These are phyloP conservation scores for Apiospora saccharicola DNA, from an alignment of 2,329 filamentous ascomycete genomes.

Conservation along the genomic window DNA sequence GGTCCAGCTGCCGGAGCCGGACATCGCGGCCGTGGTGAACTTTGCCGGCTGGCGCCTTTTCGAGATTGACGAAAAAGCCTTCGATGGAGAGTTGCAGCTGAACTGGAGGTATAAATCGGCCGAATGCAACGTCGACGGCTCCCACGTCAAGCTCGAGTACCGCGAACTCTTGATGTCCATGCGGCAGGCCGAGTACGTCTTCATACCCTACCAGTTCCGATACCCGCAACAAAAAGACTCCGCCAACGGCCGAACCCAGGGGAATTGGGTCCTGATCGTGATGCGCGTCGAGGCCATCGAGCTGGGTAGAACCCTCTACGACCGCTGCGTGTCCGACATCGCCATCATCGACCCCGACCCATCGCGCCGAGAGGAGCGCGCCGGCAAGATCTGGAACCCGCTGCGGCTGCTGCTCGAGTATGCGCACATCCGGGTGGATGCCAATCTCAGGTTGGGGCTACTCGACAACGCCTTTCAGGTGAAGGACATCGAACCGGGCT, in stretches of 20 bases:
- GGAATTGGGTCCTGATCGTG: constrained; percentile 19
- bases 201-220: constrained; percentile 26
- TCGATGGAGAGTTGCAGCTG: not conserved
- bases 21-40: constrained; percentile 24
- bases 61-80: not conserved
- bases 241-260: not conserved
- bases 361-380: not conserved
- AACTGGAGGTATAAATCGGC: no score
- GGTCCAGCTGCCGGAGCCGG: not conserved
- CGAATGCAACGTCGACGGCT: not conserved
- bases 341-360: constrained; percentile 21
- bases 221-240: not conserved
- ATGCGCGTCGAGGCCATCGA: constrained; percentile 19
- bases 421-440: not conserved
- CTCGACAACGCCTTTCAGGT: not conserved
- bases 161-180: constrained; percentile 15
- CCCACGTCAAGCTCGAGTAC: no score
- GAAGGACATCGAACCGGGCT: not conserved
- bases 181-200: constrained; percentile 26
- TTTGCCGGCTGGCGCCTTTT: not conserved
- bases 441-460: not conserved
- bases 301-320: not conserved
- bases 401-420: not conserved
- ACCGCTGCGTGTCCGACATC: constrained; percentile 15
- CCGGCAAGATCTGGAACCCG: not conserved